Conservation (phyloP, 1,284 basidiomycete genomes). For the Peniophora sp. region DNA sequence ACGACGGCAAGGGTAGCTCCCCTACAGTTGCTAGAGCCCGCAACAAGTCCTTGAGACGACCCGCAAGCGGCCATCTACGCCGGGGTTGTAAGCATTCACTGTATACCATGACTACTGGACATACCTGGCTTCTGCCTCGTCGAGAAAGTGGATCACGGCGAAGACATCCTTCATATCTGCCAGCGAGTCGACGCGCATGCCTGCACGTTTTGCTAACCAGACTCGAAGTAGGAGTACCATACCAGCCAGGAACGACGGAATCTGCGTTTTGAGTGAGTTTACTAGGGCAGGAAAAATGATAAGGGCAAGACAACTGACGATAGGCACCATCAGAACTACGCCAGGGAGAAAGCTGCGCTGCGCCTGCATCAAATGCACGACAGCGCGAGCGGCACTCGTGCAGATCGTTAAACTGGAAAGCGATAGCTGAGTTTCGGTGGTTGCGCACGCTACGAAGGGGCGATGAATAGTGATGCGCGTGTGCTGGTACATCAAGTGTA, state of each 20-base stretch:
- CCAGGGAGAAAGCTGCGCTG: slow-evolving; percentile 25
- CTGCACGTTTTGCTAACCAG: slow-evolving; percentile 51
- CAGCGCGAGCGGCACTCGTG: slow-evolving; percentile 49
- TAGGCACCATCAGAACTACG: not conserved
- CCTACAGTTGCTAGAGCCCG: slow-evolving; percentile 50
- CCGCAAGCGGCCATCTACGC: slow-evolving; percentile 30
- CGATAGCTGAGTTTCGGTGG: slow-evolving; percentile 28
- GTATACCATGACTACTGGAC: slow-evolving; percentile 19
- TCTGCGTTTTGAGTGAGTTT: slow-evolving; percentile 9
- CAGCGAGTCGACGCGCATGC: slow-evolving; percentile 36
- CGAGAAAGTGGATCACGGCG: slow-evolving; percentile 48
- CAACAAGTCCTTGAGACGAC: slow-evolving; percentile 45
- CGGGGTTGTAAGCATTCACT: not conserved
- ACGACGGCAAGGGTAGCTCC: slow-evolving; percentile 46
- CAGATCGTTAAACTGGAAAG: slow-evolving; percentile 54
- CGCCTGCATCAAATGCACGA: slow-evolving; percentile 60
- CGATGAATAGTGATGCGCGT: slow-evolving; percentile 49
- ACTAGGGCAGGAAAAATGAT: not conserved
- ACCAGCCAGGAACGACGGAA: slow-evolving; percentile 44
- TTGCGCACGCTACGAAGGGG: slow-evolving; percentile 47
- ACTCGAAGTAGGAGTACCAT: slow-evolving; percentile 60
- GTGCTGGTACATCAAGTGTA: slow-evolving; percentile 48
- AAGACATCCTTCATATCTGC: slow-evolving; percentile 56
- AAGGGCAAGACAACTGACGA: not conserved
- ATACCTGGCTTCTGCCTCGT: slow-evolving; percentile 32